These are phyloP conservation scores for Xylaria cubensis DNA, from an alignment of 495 filamentous ascomycete genomes.

Conservation along the genomic window DNA sequence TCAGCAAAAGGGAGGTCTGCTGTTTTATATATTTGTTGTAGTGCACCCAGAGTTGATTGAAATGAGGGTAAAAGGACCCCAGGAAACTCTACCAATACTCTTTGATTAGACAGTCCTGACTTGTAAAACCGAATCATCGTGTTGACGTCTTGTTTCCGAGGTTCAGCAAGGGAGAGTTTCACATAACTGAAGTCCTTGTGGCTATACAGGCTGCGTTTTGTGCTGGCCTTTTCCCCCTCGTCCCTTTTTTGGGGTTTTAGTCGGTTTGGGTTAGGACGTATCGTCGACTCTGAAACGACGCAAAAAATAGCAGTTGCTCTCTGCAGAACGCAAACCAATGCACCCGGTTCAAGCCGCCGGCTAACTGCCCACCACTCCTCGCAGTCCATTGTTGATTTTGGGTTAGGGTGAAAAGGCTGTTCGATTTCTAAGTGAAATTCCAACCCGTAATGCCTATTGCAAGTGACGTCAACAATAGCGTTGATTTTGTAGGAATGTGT, in stretches of 20 bases:
- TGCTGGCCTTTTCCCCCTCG: neutral
- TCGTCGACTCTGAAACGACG: conserved; percentile 13
- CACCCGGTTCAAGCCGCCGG: conserved; percentile 3
- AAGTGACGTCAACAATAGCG: conserved; percentile 40
- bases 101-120: conserved; percentile 21
- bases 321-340: conserved; percentile 12
- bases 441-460: neutral
- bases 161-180: conserved; percentile 23
- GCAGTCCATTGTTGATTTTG: neutral
- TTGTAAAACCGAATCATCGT: conserved; percentile 30
- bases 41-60: conserved; percentile 63
- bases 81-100: conserved; percentile 70
- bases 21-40: conserved; percentile 61
- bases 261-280: conserved; percentile 9
- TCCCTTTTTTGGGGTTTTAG: neutral
- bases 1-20: conserved; percentile 64
- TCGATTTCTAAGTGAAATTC: conserved; percentile 18
- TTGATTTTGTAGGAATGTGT: conserved; percentile 45
- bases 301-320: conserved; percentile 9
- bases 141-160: conserved; percentile 8
- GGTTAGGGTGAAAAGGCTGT: conserved; percentile 6
- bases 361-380: conserved; percentile 7
- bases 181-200: conserved; percentile 17
- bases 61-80: conserved; percentile 71
- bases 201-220: neutral